Base-by-base conservation (phyloP, 495 filamentous ascomycete genomes). In the Aspergillus nidulans region DNA sequence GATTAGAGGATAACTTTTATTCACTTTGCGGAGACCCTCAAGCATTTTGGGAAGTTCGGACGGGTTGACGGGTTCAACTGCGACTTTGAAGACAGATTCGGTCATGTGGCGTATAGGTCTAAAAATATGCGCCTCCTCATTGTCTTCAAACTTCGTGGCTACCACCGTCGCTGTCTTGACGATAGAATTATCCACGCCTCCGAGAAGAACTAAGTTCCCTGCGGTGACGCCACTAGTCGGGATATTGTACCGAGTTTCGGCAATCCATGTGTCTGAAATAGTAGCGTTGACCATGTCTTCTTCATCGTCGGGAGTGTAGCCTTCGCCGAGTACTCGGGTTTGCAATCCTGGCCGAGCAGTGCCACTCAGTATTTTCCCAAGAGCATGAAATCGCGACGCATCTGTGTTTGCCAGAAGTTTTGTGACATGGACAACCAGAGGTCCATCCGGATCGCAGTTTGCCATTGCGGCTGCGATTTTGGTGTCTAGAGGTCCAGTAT, bases 31-130 rank as follows among this genome's bases (percentile, higher is more conserved):
- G 24, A 98, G 80, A 46, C 94, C 94, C 66, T 98, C 94, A 42
- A 98, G 79, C 94, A 98, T 98, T 73, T 98, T 98, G 0, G 94
- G 94, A n/a, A 98, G 76, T 69, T 98, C 94, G 3, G 92, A 97
- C 5, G 94, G 94, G 64, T 97, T 97, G 70, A 98, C 95, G 6
- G 94, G 95, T 67, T 98, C 94, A 24, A 98, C 91, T 0, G 94
- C 94, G 42, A 98, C 89, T 73, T 98, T 98, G 68, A 97, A 90
- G 10, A 98, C 92, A 3, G 92, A 96, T 68, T 97, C 91, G 40
- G 91, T 97, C 73, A 98, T 92, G 72, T 97, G 94, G 10, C 87
- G 82, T 58, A 98, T 80, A 2, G 94, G 94, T 53, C 84, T 85
- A 81, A 98, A 97, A 55, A 98, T 91, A 65, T 94, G 91, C 2